Conservation (phyloP, 169 alveolate genomes). For the Eimeria maxima region DNA sequence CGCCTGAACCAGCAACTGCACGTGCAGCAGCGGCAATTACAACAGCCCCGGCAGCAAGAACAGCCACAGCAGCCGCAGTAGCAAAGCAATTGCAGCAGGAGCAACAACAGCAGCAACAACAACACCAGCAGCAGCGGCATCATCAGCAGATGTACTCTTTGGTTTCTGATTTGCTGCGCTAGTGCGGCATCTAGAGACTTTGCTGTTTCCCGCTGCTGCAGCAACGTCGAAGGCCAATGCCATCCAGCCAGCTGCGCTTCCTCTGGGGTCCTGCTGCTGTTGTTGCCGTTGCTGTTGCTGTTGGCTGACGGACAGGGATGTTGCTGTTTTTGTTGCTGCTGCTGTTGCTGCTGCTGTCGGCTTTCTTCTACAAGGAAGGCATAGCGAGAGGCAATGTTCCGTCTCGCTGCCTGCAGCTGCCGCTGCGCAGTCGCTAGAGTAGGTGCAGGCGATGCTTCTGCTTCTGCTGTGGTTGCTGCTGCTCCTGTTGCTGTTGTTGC, state of each 20-base stretch:
- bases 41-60: not conserved
- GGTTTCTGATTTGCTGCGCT: not conserved
- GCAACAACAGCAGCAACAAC: not conserved
- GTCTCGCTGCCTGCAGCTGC: conserved; percentile 37
- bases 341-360: not conserved
- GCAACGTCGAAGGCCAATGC: conserved; percentile 18
- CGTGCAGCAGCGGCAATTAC: conserved; percentile 1
- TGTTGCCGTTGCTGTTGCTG: conserved; percentile 24
- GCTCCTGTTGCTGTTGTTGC: no score
- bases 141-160: no score
- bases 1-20: not conserved
- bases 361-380: conserved; percentile 6
- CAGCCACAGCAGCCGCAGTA: not conserved
- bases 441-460: not conserved
- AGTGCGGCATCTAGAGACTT: not conserved
- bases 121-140: not conserved
- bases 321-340: not conserved
- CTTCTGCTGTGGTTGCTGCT: no score
- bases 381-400: not conserved
- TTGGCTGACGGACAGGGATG: not conserved
- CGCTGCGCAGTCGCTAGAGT: not conserved
- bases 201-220: conserved; percentile 53
- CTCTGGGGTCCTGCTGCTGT: conserved; percentile 37
- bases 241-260: conserved; percentile 19
- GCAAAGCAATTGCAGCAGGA: not conserved